Evolutionary conservation across 2,329 filamentous ascomycete genomes (phyloP), one percentile per base, ranked within the genome.

Genomic region (Arthrocladium fulminans): DNA sequence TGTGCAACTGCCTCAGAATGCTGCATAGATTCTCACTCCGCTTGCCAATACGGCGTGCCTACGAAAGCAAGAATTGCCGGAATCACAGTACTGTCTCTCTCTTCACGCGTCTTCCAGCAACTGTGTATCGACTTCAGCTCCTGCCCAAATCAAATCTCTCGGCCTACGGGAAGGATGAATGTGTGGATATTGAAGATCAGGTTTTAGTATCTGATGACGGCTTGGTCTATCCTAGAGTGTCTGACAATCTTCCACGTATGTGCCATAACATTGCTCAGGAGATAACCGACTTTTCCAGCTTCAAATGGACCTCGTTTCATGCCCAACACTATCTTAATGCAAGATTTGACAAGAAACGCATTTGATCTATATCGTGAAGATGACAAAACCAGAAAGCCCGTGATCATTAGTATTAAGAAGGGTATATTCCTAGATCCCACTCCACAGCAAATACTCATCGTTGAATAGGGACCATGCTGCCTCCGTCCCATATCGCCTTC

Each of bases 321-420:
- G 47, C 50, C 50, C 40, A 52, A 52, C 27, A 52, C 50, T 42
- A 39, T 27, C 35, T 35, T 50, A 8, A 52, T 52, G 47, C 50
- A 52, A 42, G 50, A 52, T 25, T 50, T 52, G 37, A 39, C 42
- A 17, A 52, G 50, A 47, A 24, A 45, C 37, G 47, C 50, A 35
- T 52, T 52, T 30, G 47, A 52, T 32, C 29, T 9, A 34, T 47
- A 50, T 34, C 24, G 41, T 10, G 50, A 52, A 38, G 32, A 50
- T 37, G 50, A 52, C 37, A 35, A 44, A 40, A 32, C 42, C 12
- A 35, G 41, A 48, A 52, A 47, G 38, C 50, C 47, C 17, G 37
- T 52, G 22, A 20, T 52, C 20, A 42, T 52, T 30, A 29, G 50
- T n/a, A 24, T 52, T 25, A 42, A 30, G 5, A 52, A 50, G 35